Conservation (phyloP, 495 filamentous ascomycete genomes). For the Xylaria bambusicola region DNA sequence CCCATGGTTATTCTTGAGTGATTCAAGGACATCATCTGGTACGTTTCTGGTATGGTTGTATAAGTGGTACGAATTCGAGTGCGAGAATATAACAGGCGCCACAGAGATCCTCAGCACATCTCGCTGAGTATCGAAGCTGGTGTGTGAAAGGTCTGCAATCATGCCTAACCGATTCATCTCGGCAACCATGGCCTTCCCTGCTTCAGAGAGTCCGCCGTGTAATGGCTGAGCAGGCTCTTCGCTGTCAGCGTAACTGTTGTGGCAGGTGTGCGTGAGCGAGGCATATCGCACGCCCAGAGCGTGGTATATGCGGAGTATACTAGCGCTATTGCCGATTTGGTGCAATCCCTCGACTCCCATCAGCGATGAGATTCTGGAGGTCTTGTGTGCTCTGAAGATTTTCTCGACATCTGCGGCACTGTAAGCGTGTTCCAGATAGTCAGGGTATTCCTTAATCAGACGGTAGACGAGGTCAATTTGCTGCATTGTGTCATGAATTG, state of each 20-base stretch:
- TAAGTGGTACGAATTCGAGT: slow-evolving; percentile 54
- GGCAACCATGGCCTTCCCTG: slow-evolving; percentile 29
- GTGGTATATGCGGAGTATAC: slow-evolving; percentile 41
- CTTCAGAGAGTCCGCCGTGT: slow-evolving; percentile 21
- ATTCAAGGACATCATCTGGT: slow-evolving; percentile 58
- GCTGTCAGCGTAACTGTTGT: slow-evolving; percentile 42
- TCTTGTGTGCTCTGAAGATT: slow-evolving; percentile 15
- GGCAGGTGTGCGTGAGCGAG: slow-evolving; percentile 43
- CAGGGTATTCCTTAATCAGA: slow-evolving; percentile 28
- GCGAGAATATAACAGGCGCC: slow-evolving; percentile 62
- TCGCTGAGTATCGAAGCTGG: slow-evolving; percentile 58
- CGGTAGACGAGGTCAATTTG: slow-evolving; percentile 42
- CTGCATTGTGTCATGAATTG: slow-evolving; percentile 33
- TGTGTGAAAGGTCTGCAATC: slow-evolving; percentile 57
- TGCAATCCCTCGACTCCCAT: slow-evolving; percentile 13
- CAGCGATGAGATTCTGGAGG: neutral
- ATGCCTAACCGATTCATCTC: slow-evolving; percentile 63
- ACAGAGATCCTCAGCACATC: slow-evolving; percentile 54
- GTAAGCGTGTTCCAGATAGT: slow-evolving; percentile 19
- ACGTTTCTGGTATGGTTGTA: slow-evolving; percentile 62
- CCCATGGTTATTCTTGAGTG: slow-evolving; percentile 40
- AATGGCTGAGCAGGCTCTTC: neutral
- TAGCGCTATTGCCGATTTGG: slow-evolving; percentile 32
- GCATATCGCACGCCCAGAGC: slow-evolving; percentile 45
- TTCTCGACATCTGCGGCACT: slow-evolving; percentile 26